Evolutionary conservation across 2,329 filamentous ascomycete genomes (phyloP).

Genomic region (Parafenestella ontariensis): DNA sequence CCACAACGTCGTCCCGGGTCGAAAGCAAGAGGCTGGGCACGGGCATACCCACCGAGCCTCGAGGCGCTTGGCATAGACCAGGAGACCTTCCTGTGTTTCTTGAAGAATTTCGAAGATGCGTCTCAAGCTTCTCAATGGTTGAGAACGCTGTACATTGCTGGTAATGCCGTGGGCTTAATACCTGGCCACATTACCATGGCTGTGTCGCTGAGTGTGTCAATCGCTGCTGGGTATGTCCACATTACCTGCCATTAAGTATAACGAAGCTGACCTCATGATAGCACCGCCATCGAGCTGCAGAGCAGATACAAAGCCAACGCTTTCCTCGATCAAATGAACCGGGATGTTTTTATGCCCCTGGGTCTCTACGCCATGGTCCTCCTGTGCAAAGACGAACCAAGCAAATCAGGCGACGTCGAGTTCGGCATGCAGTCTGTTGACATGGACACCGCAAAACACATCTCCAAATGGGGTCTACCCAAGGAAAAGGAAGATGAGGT

Average conservation of each 20-base stretch:
- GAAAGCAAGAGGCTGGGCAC: slow-evolving; percentile 59
- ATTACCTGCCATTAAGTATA: not conserved
- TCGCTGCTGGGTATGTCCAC: slow-evolving; percentile 34
- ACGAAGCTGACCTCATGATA: slow-evolving; percentile 33
- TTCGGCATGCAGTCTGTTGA: slow-evolving; percentile 50
- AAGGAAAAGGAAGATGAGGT: slow-evolving; percentile 4
- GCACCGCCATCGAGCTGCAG: slow-evolving; percentile 53
- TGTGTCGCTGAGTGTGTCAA: slow-evolving; percentile 12
- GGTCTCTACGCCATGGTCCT: slow-evolving; percentile 64
- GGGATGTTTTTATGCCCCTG: slow-evolving; percentile 63
- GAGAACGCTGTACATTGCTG: slow-evolving; percentile 11
- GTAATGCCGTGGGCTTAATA: slow-evolving; percentile 6
- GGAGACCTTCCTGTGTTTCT: slow-evolving; percentile 57
- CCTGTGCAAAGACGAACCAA: slow-evolving; percentile 58
- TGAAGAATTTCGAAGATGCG: slow-evolving; percentile 57
- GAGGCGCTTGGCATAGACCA: slow-evolving; percentile 57
- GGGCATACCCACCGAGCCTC: slow-evolving; percentile 61
- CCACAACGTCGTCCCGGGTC: slow-evolving; percentile 60
- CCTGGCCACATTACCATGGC: slow-evolving; percentile 15
- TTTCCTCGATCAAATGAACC: slow-evolving; percentile 65
- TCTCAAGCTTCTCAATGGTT: slow-evolving; percentile 41
- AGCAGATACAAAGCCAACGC: slow-evolving; percentile 54
- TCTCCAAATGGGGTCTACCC: slow-evolving; percentile 22
- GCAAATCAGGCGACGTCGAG: slow-evolving; percentile 44
- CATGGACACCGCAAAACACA: slow-evolving; percentile 31